These are phyloP conservation scores for Candida pseudocylindracea DNA, from an alignment of 1,139 yeast genomes.

Conservation along the genomic window DNA sequence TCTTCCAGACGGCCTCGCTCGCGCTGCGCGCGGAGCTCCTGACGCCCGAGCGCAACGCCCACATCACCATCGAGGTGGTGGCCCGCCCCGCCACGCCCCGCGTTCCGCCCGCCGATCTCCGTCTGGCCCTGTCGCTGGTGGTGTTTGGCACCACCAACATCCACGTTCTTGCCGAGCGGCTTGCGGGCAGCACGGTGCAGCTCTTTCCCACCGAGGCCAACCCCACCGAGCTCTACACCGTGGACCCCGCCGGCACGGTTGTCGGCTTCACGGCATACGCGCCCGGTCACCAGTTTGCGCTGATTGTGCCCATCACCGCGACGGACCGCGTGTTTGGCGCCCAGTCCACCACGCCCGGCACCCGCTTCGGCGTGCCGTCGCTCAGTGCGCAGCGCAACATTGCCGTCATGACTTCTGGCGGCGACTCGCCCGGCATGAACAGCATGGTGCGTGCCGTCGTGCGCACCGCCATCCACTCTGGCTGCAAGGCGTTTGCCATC, in stretches of 20 bases:
- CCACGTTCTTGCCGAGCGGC: not conserved
- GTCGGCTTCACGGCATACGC: conserved; percentile 47
- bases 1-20: no score
- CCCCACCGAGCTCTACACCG: conserved; percentile 43
- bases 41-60: no score
- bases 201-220: conserved; percentile 37
- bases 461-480: conserved; percentile 66
- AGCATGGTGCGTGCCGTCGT: conserved; percentile 90
- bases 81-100: not conserved
- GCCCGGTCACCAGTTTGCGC: conserved; percentile 9
- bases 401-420: conserved; percentile 96
- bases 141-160: not conserved
- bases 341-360: no score
- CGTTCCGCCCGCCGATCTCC: not conserved
- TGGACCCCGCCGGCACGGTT: conserved; percentile 47
- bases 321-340: not conserved
- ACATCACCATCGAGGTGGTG: no score
- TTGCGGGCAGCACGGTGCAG: conserved; percentile 6
- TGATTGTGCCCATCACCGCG: conserved; percentile 2
- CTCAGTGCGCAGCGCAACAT: conserved; percentile 22
- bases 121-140: not conserved
- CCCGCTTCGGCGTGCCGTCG: not conserved
- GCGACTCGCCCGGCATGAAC: conserved; percentile 98
- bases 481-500: conserved; percentile 89
- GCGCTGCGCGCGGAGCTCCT: no score